A percentile compares a stretch with the other conserved stretches of the same genome.
Evolutionary conservation across 257 asterid genomes (phyloP).

Genomic region (Apocynum venetum): DNA sequence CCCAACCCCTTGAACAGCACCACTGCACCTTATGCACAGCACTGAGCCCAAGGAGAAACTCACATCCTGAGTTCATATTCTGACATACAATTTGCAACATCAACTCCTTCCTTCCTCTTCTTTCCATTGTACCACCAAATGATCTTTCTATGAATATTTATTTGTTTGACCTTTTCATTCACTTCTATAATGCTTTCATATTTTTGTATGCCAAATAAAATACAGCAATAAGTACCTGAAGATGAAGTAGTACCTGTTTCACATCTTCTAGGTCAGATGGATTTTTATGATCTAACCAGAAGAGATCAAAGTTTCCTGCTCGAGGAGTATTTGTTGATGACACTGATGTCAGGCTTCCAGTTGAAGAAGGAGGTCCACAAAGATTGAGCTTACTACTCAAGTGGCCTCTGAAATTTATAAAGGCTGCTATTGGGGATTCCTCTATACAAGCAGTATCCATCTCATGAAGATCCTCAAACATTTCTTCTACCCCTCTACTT

Average conservation of each 20-base stretch:
- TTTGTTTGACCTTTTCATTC: not conserved
- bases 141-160: not conserved
- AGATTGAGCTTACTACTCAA: slow-evolving; percentile 62
- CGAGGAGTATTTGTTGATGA: slow-evolving; percentile 90
- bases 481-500: slow-evolving; percentile 78
- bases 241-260: slow-evolving; percentile 66
- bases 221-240: slow-evolving; percentile 15
- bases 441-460: slow-evolving; percentile 97
- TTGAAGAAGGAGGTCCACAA: slow-evolving; percentile 83
- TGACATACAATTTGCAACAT: not conserved
- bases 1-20: not conserved
- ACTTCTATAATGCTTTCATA: not conserved
- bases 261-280: slow-evolving; percentile 67
- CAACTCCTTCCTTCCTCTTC: not conserved
- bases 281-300: slow-evolving; percentile 68
- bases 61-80: not conserved
- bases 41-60: not conserved
- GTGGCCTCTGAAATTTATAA: slow-evolving; percentile 61
- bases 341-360: slow-evolving; percentile 79
- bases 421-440: slow-evolving; percentile 59
- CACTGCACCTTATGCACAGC: not conserved
- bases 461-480: slow-evolving; percentile 97
- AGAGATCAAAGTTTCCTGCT: slow-evolving; percentile 66
- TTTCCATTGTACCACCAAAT: not conserved
- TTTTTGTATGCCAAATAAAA: not conserved